phyloP scores from a whole-genome alignment of 1,139 yeast genomes.

The Saccharomyces hybrid region DNA sequence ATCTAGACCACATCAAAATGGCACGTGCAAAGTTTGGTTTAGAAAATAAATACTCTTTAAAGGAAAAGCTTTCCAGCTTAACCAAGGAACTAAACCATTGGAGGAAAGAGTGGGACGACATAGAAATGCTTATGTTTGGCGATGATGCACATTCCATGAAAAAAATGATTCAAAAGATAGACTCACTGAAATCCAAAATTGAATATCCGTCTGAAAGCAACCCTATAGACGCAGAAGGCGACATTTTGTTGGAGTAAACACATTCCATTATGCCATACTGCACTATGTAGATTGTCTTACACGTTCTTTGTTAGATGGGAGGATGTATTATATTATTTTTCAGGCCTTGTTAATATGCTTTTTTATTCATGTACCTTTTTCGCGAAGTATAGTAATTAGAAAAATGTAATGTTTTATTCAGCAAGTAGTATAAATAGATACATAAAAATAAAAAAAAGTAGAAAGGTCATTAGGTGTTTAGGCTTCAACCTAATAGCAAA shows the following conservation, averaged over 20 bases:
- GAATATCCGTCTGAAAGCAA: neutral
- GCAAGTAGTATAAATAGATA: too few species aligned
- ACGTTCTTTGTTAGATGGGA: neutral
- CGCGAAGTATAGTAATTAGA: too few species aligned
- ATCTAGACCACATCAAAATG: conserved; percentile 26
- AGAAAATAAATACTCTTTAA: conserved; percentile 26
- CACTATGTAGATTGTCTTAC: neutral
- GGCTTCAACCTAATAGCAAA: too few species aligned
- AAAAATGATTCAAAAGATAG: conserved; percentile 22
- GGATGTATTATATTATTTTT: too few species aligned
- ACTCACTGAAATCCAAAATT: conserved; percentile 10
- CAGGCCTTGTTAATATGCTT: too few species aligned
- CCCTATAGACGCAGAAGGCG: neutral
- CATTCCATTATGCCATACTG: neutral
- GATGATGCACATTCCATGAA: conserved; percentile 26
- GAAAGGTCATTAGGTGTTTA: too few species aligned
- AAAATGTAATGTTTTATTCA: too few species aligned
- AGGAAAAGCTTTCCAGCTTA: conserved; percentile 17
- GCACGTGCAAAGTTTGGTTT: conserved; percentile 27
- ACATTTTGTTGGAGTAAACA: neutral
- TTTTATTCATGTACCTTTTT: too few species aligned
- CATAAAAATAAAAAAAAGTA: too few species aligned
- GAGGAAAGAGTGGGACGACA: conserved; percentile 28
- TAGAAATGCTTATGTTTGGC: conserved; percentile 29
- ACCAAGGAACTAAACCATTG: conserved; percentile 26